Conservation (phyloP, 306 rosid species). For the Ormosia emarginata region DNA sequence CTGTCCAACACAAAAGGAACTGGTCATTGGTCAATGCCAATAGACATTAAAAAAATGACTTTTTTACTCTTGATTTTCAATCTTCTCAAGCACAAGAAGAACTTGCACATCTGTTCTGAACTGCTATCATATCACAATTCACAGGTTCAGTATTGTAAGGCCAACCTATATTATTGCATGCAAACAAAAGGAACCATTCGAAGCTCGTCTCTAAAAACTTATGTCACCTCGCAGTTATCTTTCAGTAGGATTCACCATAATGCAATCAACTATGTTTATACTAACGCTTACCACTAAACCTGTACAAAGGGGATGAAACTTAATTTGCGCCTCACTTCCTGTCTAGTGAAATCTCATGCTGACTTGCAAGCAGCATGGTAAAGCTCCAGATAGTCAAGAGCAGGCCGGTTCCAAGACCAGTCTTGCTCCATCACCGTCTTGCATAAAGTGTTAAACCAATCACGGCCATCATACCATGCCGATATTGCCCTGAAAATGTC, state of each 20-base stretch:
- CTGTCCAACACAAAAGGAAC: neutral
- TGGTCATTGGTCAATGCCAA: neutral
- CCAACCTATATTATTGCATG: constrained; percentile 21
- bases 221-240: constrained; percentile 13
- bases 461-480: constrained; percentile 57
- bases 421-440: constrained; percentile 83
- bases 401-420: constrained; percentile 97
- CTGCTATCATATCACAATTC: neutral
- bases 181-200: constrained; percentile 24
- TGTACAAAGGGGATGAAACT: constrained; percentile 32
- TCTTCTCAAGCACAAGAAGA: neutral
- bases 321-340: neutral
- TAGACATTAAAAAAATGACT: neutral
- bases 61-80: neutral
- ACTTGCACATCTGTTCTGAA: neutral
- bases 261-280: constrained; percentile 3
- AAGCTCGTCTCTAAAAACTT: neutral
- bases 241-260: constrained; percentile 5
- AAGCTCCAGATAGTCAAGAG: constrained; percentile 84
- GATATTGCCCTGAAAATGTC: constrained; percentile 66
- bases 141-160: neutral
- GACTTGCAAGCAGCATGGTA: constrained; percentile 70
- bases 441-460: constrained; percentile 65
- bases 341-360: constrained; percentile 12
- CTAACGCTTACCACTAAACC: constrained; percentile 4